Evolutionary conservation across 306 rosid genomes (phyloP).

Genomic region (Prunus davidiana): DNA sequence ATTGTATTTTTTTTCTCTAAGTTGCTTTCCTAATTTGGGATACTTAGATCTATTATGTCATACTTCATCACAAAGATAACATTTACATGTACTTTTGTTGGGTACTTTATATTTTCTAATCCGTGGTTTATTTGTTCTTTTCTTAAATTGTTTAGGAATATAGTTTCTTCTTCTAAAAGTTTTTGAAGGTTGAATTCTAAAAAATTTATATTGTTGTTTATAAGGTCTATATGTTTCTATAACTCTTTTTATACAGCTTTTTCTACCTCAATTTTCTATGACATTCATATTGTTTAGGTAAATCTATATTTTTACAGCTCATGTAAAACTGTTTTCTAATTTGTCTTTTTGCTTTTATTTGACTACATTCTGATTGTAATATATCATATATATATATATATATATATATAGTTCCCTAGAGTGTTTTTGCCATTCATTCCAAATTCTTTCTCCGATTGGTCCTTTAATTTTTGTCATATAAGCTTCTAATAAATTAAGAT

Average conservation of each 20-base stretch:
- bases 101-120: background rate
- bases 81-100: background rate
- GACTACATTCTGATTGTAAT: background rate
- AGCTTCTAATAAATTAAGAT: too few relatives aligned
- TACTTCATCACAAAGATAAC: background rate
- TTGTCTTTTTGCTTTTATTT: background rate
- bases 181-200: background rate
- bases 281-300: too few relatives aligned
- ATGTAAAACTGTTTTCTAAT: background rate
- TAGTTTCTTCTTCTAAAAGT: background rate
- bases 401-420: background rate
- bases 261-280: too few relatives aligned
- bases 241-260: background rate
- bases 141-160: background rate
- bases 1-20: background rate
- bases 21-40: background rate
- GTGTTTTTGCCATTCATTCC: background rate
- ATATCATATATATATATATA: background rate
- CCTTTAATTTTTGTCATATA: too few relatives aligned
- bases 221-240: too few relatives aligned
- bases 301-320: too few relatives aligned
- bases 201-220: too few relatives aligned
- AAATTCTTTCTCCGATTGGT: too few relatives aligned
- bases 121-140: background rate
- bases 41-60: background rate